Evolutionary conservation across 306 rosid genomes (phyloP).

Genomic region (Vigna nakashimae): DNA sequence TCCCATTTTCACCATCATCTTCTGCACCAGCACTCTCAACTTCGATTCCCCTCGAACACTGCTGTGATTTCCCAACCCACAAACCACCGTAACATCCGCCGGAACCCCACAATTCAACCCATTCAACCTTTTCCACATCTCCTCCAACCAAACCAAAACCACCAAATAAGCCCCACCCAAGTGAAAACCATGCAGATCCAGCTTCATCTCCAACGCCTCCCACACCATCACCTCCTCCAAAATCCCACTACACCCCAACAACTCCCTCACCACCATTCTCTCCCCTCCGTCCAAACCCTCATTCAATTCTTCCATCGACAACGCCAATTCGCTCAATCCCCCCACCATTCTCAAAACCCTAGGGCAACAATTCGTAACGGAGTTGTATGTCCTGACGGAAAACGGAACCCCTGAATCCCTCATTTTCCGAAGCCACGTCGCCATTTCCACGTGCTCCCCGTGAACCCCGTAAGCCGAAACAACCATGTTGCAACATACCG

Average conservation of each 20-base stretch:
- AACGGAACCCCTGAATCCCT: slow-evolving; percentile 53
- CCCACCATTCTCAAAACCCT: slow-evolving; percentile 52
- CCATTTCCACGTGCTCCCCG: slow-evolving; percentile 66
- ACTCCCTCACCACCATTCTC: slow-evolving; percentile 66
- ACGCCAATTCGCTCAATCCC: slow-evolving; percentile 48
- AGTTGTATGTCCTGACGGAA: slow-evolving; percentile 75
- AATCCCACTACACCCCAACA: slow-evolving; percentile 50
- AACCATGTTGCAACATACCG: slow-evolving; percentile 75
- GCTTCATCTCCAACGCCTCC: slow-evolving; percentile 69
- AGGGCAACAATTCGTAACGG: slow-evolving; percentile 72
- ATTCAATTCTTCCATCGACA: slow-evolving; percentile 58
- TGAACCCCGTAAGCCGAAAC: slow-evolving; percentile 74
- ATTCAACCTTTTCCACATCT: slow-evolving; percentile 55
- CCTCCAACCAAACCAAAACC: slow-evolving; percentile 76
- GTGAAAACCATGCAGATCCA: slow-evolving; percentile 88
- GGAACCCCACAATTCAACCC: slow-evolving; percentile 47
- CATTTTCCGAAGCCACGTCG: slow-evolving; percentile 72
- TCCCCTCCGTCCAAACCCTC: slow-evolving; percentile 61
- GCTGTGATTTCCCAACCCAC: slow-evolving; percentile 86
- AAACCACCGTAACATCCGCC: slow-evolving; percentile 60
- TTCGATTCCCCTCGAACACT: slow-evolving; percentile 74
- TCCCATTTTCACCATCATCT: slow-evolving; percentile 64
- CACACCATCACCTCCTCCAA: slow-evolving; percentile 73
- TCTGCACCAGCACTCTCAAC: slow-evolving; percentile 64
- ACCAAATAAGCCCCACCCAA: slow-evolving; percentile 71